phyloP scores from a whole-genome alignment of 805 yeast species.

The Hagleromyces aurorensis region DNA sequence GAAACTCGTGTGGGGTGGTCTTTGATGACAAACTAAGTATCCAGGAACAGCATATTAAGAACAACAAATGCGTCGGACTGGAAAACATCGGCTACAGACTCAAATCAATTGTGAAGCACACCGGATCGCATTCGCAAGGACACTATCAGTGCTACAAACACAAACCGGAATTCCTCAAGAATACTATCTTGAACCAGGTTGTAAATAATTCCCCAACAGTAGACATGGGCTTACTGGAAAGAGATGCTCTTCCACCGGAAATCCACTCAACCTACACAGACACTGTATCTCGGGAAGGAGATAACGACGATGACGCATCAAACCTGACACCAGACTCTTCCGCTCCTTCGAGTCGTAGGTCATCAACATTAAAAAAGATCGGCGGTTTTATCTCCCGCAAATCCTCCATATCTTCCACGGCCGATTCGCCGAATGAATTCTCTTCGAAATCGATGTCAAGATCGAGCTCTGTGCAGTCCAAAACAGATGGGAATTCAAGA shows the following conservation, averaged over 20 bases:
- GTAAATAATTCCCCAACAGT: constrained; percentile 29
- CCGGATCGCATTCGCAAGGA: constrained; percentile 82
- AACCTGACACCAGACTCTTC: constrained; percentile 3
- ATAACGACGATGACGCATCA: too few species aligned
- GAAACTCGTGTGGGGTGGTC: constrained; percentile 67
- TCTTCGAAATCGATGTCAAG: too few species aligned
- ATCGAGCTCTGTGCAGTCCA: too few species aligned
- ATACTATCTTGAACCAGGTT: constrained; percentile 18
- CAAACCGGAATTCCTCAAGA: constrained; percentile 49
- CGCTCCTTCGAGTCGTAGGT: constrained; percentile 11
- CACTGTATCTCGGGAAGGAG: too few species aligned
- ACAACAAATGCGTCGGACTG: constrained; percentile 12
- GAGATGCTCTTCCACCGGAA: too few species aligned
- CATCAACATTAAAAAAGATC: constrained; percentile 14
- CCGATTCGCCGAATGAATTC: constrained; percentile 2
- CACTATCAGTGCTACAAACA: constrained; percentile 85
- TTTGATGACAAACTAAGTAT: constrained; percentile 54
- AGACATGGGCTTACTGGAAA: too few species aligned
- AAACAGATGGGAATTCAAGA: too few species aligned
- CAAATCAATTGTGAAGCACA: constrained; percentile 71
- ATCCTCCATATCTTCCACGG: constrained; percentile 8
- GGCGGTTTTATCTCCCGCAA: constrained; percentile 19
- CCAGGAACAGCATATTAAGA: constrained; percentile 31
- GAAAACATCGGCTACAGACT: constrained; percentile 44
- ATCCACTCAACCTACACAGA: too few species aligned